phyloP scores from a whole-genome alignment of 352 stramenopile species.

The Globisporangium barbulae region DNA sequence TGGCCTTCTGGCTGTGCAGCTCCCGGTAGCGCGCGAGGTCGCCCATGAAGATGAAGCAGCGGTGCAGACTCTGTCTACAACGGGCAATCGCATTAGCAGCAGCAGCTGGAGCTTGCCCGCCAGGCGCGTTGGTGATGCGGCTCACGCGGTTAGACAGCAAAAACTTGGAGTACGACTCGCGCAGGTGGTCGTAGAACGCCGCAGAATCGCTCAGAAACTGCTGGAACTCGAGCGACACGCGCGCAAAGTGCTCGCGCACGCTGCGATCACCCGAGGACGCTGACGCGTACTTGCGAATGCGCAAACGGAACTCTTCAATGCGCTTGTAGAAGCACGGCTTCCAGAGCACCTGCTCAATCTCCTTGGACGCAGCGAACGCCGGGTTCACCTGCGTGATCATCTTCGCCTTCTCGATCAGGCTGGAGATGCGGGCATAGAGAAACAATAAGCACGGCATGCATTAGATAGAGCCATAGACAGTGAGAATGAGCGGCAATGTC shows the following conservation, averaged over 20 bases:
- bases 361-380: slow-evolving; percentile 54
- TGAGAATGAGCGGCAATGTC: background rate
- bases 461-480: background rate
- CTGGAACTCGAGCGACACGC: slow-evolving; percentile 72
- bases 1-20: slow-evolving; percentile 78
- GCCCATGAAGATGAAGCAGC: slow-evolving; percentile 81
- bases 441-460: background rate
- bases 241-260: slow-evolving; percentile 76
- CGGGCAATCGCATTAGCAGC: slow-evolving; percentile 14
- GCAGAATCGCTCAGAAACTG: slow-evolving; percentile 57
- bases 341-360: slow-evolving; percentile 84
- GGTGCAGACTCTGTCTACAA: slow-evolving; percentile 67
- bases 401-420: slow-evolving; percentile 51
- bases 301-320: slow-evolving; percentile 87
- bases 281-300: slow-evolving; percentile 84
- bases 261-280: slow-evolving; percentile 57
- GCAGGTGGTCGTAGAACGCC: slow-evolving; percentile 74
- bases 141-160: slow-evolving; percentile 42
- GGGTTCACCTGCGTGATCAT: slow-evolving; percentile 40
- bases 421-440: slow-evolving; percentile 5
- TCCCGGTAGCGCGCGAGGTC: slow-evolving; percentile 81
- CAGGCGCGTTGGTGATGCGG: slow-evolving; percentile 27
- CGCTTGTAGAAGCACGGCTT: slow-evolving; percentile 91
- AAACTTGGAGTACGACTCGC: slow-evolving; percentile 45
- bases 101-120: background rate